phyloP scores from a whole-genome alignment of 1,284 basidiomycete genomes.

The Ceratorhiza oryzae-sativae region DNA sequence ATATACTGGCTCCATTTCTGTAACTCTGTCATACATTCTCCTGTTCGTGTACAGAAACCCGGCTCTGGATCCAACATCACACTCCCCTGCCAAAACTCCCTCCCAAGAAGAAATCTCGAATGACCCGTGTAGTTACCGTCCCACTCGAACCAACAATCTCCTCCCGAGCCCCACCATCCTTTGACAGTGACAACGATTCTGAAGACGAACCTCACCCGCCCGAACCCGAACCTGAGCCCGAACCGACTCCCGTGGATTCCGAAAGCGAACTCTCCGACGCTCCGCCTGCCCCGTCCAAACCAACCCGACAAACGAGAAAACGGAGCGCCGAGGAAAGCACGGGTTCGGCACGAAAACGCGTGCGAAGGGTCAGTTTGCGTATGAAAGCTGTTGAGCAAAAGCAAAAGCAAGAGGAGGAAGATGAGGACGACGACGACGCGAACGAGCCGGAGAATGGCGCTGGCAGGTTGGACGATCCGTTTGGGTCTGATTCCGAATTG shows the following conservation, averaged over 20 bases:
- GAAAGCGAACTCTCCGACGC: slow-evolving; percentile 9
- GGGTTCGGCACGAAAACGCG: slow-evolving; percentile 41
- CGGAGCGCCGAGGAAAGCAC: slow-evolving; percentile 72
- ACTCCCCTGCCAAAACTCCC: slow-evolving; percentile 64
- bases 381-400: slow-evolving; percentile 57
- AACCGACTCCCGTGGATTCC: not conserved
- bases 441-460: slow-evolving; percentile 10
- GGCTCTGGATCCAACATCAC: slow-evolving; percentile 85
- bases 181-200: slow-evolving; percentile 8
- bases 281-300: slow-evolving; percentile 24
- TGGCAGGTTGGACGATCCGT: slow-evolving; percentile 35
- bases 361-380: slow-evolving; percentile 64
- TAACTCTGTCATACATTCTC: slow-evolving; percentile 19
- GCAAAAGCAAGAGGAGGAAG: slow-evolving; percentile 22
- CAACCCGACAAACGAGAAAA: slow-evolving; percentile 54
- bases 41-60: slow-evolving; percentile 60
- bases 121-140: slow-evolving; percentile 39
- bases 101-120: slow-evolving; percentile 56
- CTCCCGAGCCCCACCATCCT: slow-evolving; percentile 4
- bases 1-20: slow-evolving; percentile 1
- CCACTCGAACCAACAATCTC: slow-evolving; percentile 24
- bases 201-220: not conserved
- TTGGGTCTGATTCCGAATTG: slow-evolving; percentile 42
- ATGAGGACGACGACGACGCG: slow-evolving; percentile 13
- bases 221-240: not conserved